Conservation (phyloP, 2,329 filamentous ascomycete species). For the Fusarium clavum region DNA sequence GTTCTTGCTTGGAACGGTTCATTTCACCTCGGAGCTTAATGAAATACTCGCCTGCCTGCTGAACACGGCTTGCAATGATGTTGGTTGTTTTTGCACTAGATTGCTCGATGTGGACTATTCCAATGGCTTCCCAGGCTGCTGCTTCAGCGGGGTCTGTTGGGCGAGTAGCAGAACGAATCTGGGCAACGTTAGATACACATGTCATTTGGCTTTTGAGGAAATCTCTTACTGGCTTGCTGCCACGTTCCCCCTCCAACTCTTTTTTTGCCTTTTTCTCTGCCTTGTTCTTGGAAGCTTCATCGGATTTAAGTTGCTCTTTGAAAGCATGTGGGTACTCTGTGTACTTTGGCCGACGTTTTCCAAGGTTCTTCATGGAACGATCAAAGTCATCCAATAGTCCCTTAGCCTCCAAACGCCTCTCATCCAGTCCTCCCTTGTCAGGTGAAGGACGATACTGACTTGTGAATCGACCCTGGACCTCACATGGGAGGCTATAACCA, state of each 20-base stretch:
- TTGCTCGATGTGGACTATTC: slow-evolving; percentile 61
- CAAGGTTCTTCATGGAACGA: slow-evolving; percentile 55
- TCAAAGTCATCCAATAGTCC: slow-evolving; percentile 56
- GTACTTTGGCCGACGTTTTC: slow-evolving; percentile 59
- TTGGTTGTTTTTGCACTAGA: slow-evolving; percentile 53
- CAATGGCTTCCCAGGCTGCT: slow-evolving; percentile 65
- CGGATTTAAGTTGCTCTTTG: slow-evolving; percentile 60
- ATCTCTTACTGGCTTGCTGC: slow-evolving; percentile 53
- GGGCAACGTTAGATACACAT: slow-evolving; percentile 7
- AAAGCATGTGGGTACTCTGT: slow-evolving; percentile 61
- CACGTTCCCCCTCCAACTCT: slow-evolving; percentile 54
- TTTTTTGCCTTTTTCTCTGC: slow-evolving; percentile 60
- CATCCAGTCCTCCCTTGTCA: slow-evolving; percentile 56
- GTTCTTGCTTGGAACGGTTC: slow-evolving; percentile 59
- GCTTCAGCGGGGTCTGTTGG: slow-evolving; percentile 60
- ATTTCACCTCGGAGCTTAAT: slow-evolving; percentile 61
- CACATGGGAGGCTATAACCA: slow-evolving; percentile 56
- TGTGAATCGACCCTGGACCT: slow-evolving; percentile 58
- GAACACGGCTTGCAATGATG: slow-evolving; percentile 60
- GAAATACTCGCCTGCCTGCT: slow-evolving; percentile 63
- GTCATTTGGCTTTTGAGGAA: neutral
- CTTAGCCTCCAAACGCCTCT: slow-evolving; percentile 56
- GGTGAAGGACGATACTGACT: slow-evolving; percentile 55
- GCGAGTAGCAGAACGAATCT: slow-evolving; percentile 57
- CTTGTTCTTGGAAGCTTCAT: slow-evolving; percentile 60